Evolutionary conservation across 2,329 filamentous ascomycete genomes (phyloP).

Genomic region (Colletotrichum tofieldiae): DNA sequence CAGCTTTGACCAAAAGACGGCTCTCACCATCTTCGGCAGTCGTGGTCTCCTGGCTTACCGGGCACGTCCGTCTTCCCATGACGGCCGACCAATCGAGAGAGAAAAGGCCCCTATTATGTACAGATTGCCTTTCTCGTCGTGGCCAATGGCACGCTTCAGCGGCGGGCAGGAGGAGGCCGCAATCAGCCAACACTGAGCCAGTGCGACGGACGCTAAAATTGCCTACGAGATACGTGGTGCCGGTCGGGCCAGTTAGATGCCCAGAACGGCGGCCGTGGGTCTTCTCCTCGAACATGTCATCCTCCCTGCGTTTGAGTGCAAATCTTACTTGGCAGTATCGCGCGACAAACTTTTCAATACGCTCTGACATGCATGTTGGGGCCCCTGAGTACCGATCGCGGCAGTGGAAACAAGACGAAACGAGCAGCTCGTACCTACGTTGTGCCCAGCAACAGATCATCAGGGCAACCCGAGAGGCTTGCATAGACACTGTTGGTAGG

Average conservation of each 20-base stretch:
- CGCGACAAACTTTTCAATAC: conserved; percentile 1
- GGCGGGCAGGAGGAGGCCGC: conserved; percentile 9
- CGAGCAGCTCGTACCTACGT: background rate
- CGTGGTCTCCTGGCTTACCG: background rate
- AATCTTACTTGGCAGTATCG: conserved; percentile 1
- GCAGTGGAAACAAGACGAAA: background rate
- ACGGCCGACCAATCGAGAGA: conserved; percentile 1
- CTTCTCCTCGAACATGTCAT: conserved; percentile 29
- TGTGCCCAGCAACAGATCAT: background rate
- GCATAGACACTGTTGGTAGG: background rate
- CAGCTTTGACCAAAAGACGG: conserved; percentile 15
- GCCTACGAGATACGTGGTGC: conserved; percentile 19
- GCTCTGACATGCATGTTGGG: conserved; percentile 15
- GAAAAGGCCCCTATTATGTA: conserved; percentile 28
- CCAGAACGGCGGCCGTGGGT: background rate
- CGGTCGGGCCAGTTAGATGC: conserved; percentile 21
- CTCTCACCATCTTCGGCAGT: conserved; percentile 19
- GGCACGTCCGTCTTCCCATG: conserved; percentile 3
- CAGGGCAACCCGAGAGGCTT: background rate
- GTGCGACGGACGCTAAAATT: conserved; percentile 35
- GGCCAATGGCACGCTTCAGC: conserved; percentile 14
- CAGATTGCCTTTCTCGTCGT: conserved; percentile 13
- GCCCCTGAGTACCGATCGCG: conserved; percentile 8
- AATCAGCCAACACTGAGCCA: conserved; percentile 24
- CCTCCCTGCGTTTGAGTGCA: conserved; percentile 34